Conservation (phyloP, 106 monocot genomes). For the Platanthera zijinensis region DNA sequence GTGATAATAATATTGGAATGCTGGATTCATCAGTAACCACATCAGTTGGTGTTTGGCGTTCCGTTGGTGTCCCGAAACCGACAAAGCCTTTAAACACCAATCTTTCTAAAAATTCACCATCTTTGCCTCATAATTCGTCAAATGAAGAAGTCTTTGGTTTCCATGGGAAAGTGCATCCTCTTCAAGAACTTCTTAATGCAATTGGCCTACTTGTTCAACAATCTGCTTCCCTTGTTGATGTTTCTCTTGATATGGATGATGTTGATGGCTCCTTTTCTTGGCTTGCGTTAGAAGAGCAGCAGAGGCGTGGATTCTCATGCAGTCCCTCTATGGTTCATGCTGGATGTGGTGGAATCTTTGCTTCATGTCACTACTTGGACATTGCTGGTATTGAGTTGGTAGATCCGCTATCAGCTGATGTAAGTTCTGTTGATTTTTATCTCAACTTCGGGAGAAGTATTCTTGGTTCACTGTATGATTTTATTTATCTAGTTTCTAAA, state of each 20-base stretch:
- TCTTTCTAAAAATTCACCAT: slow-evolving; percentile 29
- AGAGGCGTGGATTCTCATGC: slow-evolving; percentile 74
- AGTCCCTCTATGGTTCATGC: slow-evolving; percentile 89
- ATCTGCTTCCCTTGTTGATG: slow-evolving; percentile 72
- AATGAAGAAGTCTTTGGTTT: slow-evolving; percentile 27
- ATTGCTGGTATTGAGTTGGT: slow-evolving; percentile 84
- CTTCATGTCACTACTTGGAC: slow-evolving; percentile 76
- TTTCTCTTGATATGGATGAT: slow-evolving; percentile 65
- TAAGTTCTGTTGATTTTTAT: slow-evolving; percentile 21
- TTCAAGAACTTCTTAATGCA: slow-evolving; percentile 80
- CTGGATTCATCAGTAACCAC: slow-evolving; percentile 33
- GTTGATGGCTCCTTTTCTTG: slow-evolving; percentile 65
- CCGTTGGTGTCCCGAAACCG: slow-evolving; percentile 59
- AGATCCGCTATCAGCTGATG: slow-evolving; percentile 85
- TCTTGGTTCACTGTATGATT: neutral
- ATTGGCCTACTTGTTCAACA: slow-evolving; percentile 76
- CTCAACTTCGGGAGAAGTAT: neutral
- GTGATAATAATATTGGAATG: slow-evolving; percentile 55
- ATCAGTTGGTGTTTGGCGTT: slow-evolving; percentile 86
- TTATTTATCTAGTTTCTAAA: neutral
- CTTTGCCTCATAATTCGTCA: slow-evolving; percentile 22
- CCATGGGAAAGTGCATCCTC: slow-evolving; percentile 41
- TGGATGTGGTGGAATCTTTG: slow-evolving; percentile 88
- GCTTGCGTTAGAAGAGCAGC: slow-evolving; percentile 86
- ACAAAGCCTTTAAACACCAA: slow-evolving; percentile 29